Evolutionary conservation across 169 alveolate species (phyloP), one percentile per base, ranked within the genome.

Genomic region (Plasmodium vinckei): DNA sequence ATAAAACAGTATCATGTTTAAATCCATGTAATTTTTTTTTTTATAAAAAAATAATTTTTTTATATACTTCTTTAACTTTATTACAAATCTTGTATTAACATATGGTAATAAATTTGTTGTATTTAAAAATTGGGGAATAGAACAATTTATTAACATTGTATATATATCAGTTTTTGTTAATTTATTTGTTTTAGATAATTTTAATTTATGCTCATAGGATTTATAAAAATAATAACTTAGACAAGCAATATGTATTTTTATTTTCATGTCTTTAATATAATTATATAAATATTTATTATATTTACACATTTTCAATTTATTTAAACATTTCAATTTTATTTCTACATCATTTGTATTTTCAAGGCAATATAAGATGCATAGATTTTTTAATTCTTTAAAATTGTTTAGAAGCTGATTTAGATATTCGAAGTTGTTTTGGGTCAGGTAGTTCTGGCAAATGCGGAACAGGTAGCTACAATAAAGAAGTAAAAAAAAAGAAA

Each of bases 401-500:
- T 65, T 65, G 7, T 77, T 9, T 15, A 77, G 53, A 6, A 77
- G 23, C 5, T 59, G 15, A 46, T 77, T 49, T 17, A 77, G 39
- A 23, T 27, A n/a, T 4, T 27, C 70, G 47, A 77, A 77, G 9
- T 64, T 57, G 33, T 65, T 53, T 21, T 46, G 47, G 5, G 17
- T 10, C 17, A 77, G 21, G 1, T 64, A 44, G 2, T 12, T 44
- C 46, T 77, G 63, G 33, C 89, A 77, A 0, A 77, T 19, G 60
- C 63, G 21, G 61, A 77, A 63, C 49, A 77, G 57, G 44, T 77
- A 65, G 71, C 89, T 77, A 47, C 1, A 57, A 42, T 25, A n/a
- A 10, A 49, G 27, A 21, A 13, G 54, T 27, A 25, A 77, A 77
- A 60, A 9, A 13, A 19, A 49, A 71, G 33, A 19, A 54, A 12